phyloP scores from a whole-genome alignment of 2,329 filamentous ascomycete species.

The Aspergillus sp. region DNA sequence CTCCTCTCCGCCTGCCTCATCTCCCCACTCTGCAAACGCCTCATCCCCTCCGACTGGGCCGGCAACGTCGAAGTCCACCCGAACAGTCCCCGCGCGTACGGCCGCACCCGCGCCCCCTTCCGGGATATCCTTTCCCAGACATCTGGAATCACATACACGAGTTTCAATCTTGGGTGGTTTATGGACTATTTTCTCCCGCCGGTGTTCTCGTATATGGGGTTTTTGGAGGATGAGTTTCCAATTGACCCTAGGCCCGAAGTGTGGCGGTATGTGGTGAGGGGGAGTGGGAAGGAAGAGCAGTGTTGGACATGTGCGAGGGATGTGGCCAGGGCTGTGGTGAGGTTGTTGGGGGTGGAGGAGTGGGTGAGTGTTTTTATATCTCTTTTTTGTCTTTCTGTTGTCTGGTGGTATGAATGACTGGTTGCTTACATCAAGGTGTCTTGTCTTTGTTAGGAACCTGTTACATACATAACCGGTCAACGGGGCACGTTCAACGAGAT shows the following conservation, averaged over 20 bases:
- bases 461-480: not conserved
- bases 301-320: constrained; percentile 19
- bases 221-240: constrained; percentile 12
- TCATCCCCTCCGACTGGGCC: constrained; percentile 21
- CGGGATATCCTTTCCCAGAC: constrained; percentile 6
- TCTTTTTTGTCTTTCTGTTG: not conserved
- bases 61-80: constrained; percentile 18
- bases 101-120: constrained; percentile 10
- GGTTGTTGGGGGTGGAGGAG: not conserved
- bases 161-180: constrained; percentile 19
- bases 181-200: constrained; percentile 18
- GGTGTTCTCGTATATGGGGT: not conserved
- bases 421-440: too few relatives aligned
- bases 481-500: constrained; percentile 6
- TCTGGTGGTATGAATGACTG: too few relatives aligned
- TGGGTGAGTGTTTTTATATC: not conserved
- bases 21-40: constrained; percentile 13
- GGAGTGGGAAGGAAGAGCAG: constrained; percentile 18
- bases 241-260: constrained; percentile 7
- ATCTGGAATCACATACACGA: constrained; percentile 17
- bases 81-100: constrained; percentile 13
- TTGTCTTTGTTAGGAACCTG: not conserved
- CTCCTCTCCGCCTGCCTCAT: constrained; percentile 14
- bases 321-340: constrained; percentile 13
- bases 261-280: constrained; percentile 11